phyloP scores from a whole-genome alignment of 2,329 filamentous ascomycete species.

The Pseudogymnoascus pannorum region DNA sequence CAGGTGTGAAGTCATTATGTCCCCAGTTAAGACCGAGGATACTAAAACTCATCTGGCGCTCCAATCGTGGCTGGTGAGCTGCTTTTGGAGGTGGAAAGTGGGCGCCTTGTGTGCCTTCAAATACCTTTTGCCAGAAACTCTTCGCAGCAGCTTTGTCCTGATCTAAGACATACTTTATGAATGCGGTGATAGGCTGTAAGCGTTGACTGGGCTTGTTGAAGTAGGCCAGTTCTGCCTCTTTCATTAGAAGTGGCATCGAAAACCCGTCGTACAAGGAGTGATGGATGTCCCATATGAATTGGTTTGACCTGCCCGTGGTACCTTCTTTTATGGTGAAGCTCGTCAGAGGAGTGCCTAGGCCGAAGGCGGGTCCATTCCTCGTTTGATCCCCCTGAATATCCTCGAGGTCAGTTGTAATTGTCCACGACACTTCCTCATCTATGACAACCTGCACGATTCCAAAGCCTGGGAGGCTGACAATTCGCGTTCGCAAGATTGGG shows the following conservation, averaged over 20 bases:
- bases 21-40: background rate
- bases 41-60: background rate
- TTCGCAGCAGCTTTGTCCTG: background rate
- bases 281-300: conserved; percentile 33
- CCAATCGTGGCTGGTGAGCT: background rate
- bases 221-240: background rate
- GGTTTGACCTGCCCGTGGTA: background rate
- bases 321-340: background rate
- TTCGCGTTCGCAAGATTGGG: conserved; percentile 28
- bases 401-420: background rate
- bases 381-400: background rate
- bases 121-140: background rate
- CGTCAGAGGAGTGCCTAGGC: background rate
- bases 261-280: conserved; percentile 58
- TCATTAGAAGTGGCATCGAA: conserved; percentile 36
- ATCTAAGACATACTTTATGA: conserved; percentile 1
- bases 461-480: conserved; percentile 24
- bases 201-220: background rate
- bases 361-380: background rate
- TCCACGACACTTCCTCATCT: background rate
- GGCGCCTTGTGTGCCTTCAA: background rate
- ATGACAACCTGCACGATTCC: conserved; percentile 6
- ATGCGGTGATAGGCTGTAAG: background rate
- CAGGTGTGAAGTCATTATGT: conserved; percentile 2
- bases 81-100: background rate